These are phyloP conservation scores for Polyrhizophydium stewartii DNA, from an alignment of 371 early-diverging fungal species.

Conservation along the genomic window DNA sequence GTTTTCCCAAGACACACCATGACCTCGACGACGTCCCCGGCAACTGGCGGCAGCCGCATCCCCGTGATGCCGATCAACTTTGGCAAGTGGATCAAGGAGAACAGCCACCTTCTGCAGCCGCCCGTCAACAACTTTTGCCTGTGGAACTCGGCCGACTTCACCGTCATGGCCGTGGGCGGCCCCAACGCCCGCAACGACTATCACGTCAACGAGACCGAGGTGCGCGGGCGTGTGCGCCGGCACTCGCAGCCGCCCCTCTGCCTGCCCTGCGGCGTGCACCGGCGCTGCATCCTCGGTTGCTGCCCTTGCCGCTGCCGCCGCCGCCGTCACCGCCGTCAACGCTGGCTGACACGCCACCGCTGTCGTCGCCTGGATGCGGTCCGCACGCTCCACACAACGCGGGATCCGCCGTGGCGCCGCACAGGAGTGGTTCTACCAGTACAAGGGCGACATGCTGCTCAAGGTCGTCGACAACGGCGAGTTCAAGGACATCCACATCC, in stretches of 20 bases:
- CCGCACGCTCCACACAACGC: too few species aligned
- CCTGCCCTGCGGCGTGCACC: too few species aligned
- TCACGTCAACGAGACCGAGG: slow-evolving; percentile 94
- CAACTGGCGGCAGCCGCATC: neutral
- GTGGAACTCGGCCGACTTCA: slow-evolving; percentile 76
- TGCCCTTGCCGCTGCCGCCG: too few species aligned
- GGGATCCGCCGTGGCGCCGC: neutral
- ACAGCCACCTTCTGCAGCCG: slow-evolving; percentile 78
- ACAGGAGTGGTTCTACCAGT: slow-evolving; percentile 94
- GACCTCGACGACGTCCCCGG: too few species aligned
- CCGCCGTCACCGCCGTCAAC: too few species aligned
- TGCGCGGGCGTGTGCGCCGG: slow-evolving; percentile 11
- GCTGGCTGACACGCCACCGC: too few species aligned
- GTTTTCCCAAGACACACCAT: too few species aligned
- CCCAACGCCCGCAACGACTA: slow-evolving; percentile 75
- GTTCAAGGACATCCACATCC: slow-evolving; percentile 70
- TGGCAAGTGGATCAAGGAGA: slow-evolving; percentile 77
- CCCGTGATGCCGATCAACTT: slow-evolving; percentile 62
- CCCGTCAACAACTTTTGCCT: slow-evolving; percentile 93
- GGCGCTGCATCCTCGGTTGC: too few species aligned
- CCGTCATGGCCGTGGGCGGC: slow-evolving; percentile 55
- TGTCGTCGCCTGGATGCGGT: too few species aligned
- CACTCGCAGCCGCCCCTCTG: neutral
- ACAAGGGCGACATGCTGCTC: slow-evolving; percentile 85
- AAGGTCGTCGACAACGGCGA: slow-evolving; percentile 67